A percentile compares a stretch with the other conserved stretches of the same genome.
Evolutionary conservation across 2,329 filamentous ascomycete genomes (phyloP).

Genomic region (Microcyclospora pomicola): DNA sequence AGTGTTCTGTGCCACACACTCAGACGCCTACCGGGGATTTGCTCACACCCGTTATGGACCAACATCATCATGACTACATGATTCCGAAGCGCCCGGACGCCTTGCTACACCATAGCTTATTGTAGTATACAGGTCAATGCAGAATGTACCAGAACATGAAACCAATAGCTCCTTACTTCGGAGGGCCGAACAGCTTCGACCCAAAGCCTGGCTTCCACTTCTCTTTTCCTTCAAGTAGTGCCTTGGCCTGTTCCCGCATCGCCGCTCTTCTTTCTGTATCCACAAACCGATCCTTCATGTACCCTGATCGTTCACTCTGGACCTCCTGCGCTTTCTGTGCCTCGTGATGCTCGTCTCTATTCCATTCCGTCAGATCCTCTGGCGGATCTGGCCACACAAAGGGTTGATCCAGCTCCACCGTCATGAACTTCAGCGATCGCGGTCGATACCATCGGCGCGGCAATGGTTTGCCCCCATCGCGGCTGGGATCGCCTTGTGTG

Average conservation of each 20-base stretch:
- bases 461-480: slow-evolving; percentile 5
- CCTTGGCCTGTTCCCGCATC: slow-evolving; percentile 47
- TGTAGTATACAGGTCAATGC: no score
- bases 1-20: no score
- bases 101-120: no score
- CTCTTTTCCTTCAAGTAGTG: slow-evolving; percentile 45
- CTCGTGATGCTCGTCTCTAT: slow-evolving; percentile 13
- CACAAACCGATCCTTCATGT: slow-evolving; percentile 23
- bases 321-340: slow-evolving; percentile 26
- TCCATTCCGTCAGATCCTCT: slow-evolving; percentile 39
- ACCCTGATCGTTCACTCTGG: slow-evolving; percentile 22
- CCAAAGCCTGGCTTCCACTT: slow-evolving; percentile 36
- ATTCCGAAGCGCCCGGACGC: no score
- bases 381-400: slow-evolving; percentile 77
- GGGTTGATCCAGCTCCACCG: slow-evolving; percentile 70
- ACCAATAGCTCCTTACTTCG: no score
- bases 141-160: no score
- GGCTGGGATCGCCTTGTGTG: slow-evolving; percentile 33
- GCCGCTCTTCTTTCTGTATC: slow-evolving; percentile 29
- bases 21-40: no score
- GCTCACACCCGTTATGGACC: no score
- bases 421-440: slow-evolving; percentile 77
- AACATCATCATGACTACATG: no score
- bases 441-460: slow-evolving; percentile 50
- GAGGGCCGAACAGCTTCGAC: no score